Conservation (phyloP, 148 eudicot species). For the Camellia japonica region DNA sequence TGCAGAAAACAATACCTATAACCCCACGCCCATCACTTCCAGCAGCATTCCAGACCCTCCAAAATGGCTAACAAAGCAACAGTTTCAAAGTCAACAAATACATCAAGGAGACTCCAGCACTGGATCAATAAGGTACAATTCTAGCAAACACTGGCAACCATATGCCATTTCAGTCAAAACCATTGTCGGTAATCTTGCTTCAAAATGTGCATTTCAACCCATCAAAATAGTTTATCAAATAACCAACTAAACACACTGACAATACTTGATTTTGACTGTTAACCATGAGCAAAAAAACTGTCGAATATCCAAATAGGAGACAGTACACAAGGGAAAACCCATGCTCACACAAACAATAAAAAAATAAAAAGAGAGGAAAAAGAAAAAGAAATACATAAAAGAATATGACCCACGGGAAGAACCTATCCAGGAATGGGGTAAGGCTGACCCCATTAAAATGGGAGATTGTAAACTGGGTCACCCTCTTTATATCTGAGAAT, state of each 20-base stretch:
- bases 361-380: not conserved
- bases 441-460: no score
- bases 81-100: slow-evolving; percentile 5
- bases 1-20: slow-evolving; percentile 38
- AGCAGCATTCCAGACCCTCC: slow-evolving; percentile 85
- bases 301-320: not conserved
- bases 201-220: not conserved
- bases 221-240: not conserved
- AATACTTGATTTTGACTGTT: not conserved
- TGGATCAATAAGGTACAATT: not conserved
- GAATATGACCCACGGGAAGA: not conserved
- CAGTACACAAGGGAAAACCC: not conserved
- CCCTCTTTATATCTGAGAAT: no score
- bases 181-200: not conserved
- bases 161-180: not conserved
- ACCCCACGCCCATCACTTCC: slow-evolving; percentile 91
- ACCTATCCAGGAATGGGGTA: no score
- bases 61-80: slow-evolving; percentile 55
- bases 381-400: not conserved
- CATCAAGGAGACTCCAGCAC: not conserved
- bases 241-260: not conserved
- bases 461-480: no score
- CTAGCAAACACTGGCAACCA: not conserved
- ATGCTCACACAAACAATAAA: no score
- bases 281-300: not conserved